Percentiles rank a stretch among this genome's conserved stretches.
Evolutionary conservation across 2,329 filamentous ascomycete genomes (phyloP).

Genomic region (Phoma sp.): DNA sequence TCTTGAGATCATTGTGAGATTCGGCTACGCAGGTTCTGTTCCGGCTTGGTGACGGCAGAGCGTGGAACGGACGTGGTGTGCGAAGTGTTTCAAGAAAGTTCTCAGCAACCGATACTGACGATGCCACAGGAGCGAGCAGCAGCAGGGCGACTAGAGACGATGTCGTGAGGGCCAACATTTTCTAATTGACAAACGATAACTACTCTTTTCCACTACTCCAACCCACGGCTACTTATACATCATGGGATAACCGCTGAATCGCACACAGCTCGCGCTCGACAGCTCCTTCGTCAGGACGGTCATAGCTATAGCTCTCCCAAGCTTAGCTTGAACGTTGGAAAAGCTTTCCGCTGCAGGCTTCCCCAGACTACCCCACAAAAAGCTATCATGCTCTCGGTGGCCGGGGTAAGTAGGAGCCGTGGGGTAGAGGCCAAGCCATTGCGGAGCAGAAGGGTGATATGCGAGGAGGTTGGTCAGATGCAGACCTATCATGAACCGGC

Average conservation of each 20-base stretch:
- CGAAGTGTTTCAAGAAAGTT: constrained; percentile 20
- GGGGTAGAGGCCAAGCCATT: constrained; percentile 6
- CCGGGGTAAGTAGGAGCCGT: not conserved
- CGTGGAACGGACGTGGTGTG: constrained; percentile 19
- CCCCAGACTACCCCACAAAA: constrained; percentile 11
- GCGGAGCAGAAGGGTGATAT: not conserved
- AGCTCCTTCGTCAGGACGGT: not conserved
- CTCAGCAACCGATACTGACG: constrained; percentile 17
- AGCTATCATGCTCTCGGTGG: constrained; percentile 6
- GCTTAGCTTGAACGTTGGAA: constrained; percentile 7
- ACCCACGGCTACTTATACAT: not conserved
- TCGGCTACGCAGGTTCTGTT: constrained; percentile 24
- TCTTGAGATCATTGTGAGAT: constrained; percentile 16
- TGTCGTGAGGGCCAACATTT: constrained; percentile 3
- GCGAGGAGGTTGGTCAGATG: not conserved
- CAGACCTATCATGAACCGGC: constrained; percentile 1
- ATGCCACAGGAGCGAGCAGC: constrained; percentile 6
- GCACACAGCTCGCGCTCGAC: not conserved
- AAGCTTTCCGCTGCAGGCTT: constrained; percentile 17
- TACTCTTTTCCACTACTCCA: not conserved
- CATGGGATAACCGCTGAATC: not conserved
- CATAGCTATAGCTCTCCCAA: not conserved
- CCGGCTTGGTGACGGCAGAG: constrained; percentile 11
- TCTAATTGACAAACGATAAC: not conserved
- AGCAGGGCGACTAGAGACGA: constrained; percentile 2